A percentile compares a stretch with the other conserved stretches of the same genome.
Evolutionary conservation across 2,329 filamentous ascomycete species (phyloP).

Genomic region (Aspergillus versicolor): DNA sequence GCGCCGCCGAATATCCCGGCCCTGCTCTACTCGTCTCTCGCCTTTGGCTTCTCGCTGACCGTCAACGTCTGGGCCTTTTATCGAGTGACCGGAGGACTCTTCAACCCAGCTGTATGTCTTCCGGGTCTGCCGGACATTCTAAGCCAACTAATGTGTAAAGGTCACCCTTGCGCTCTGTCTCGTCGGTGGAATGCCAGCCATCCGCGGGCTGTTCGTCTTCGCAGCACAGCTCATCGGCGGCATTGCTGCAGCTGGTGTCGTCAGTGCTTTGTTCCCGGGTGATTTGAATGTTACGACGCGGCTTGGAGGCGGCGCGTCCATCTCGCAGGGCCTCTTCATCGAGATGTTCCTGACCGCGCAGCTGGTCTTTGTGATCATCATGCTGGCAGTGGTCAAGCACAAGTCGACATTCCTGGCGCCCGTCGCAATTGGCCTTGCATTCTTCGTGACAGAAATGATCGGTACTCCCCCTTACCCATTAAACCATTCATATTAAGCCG

Average conservation of each 20-base stretch:
- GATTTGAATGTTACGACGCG: conserved; percentile 56
- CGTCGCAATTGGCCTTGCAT: conserved; percentile 67
- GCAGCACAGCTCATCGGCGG: conserved; percentile 59
- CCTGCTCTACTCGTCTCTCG: conserved; percentile 45
- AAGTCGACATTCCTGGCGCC: conserved; percentile 70
- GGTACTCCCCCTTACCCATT: conserved; percentile 27
- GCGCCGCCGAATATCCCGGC: conserved; percentile 34
- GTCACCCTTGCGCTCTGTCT: conserved; percentile 62
- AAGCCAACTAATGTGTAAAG: conserved; percentile 21
- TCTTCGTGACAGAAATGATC: conserved; percentile 62
- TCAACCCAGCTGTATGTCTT: conserved; percentile 48
- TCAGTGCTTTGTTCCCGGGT: conserved; percentile 59
- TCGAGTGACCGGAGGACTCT: conserved; percentile 52
- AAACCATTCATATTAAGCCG: neutral
- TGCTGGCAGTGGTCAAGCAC: conserved; percentile 73
- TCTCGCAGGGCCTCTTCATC: conserved; percentile 62
- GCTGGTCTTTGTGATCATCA: conserved; percentile 64
- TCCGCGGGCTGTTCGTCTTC: conserved; percentile 55
- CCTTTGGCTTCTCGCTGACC: conserved; percentile 48
- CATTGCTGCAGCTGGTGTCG: conserved; percentile 60
- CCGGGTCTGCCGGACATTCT: no score
- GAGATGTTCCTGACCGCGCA: conserved; percentile 66
- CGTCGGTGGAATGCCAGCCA: conserved; percentile 55
- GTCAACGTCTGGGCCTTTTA: conserved; percentile 58
- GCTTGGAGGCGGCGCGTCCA: conserved; percentile 52